Evolutionary conservation across 129 eudicot genomes (phyloP), one percentile per base, ranked within the genome.

Genomic region (Escallonia herrerae): DNA sequence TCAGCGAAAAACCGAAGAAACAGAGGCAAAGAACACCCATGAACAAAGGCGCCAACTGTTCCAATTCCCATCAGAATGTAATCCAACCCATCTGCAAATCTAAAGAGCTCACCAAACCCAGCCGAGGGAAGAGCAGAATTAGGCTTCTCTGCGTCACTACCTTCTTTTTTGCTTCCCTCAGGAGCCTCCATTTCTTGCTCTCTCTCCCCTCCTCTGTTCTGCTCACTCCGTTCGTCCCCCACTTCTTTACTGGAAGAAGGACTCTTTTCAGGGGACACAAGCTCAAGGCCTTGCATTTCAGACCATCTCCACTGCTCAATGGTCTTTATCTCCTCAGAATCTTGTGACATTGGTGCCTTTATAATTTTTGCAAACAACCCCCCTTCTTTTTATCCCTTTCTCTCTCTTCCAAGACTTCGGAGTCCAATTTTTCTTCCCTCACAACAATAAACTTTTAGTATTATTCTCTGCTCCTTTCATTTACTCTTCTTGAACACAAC

Each of bases 31-130:
- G 99, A 83, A 68, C 91, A 86, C 49, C 99, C 99, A 81, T 93
- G 99, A 76, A 93, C 96, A 76, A 93, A 81, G 42, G 99, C 99
- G 22, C 99, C 99, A 62, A 84, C 64, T 2, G 96, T 64, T 0
- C 99, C 99, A 78, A 93, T 82, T 6, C 72, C 78, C 99, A 93
- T 89, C n/a, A 93, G 74, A 57, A 84, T 77, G 74, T 77, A 82
- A 49, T 93, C 99, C 70, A 93, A 80, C 60, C 84, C 78, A 76
- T 93, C 96, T 0, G 99, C 99, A 74, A 89, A 93, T 77, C 99
- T 82, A 72, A 93, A 93, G 13, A 93, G 80, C 75, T 93, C 96
- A 0, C 63, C 66, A 61, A 93, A 81, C 49, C 69, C 83, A 68
- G 74, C 86, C 47, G 87, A 52, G 5, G 91, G 77, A 62, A 65